Base-by-base conservation (phyloP, 192 early-diverging fungal genomes). In the Spizellomyces sp. region DNA sequence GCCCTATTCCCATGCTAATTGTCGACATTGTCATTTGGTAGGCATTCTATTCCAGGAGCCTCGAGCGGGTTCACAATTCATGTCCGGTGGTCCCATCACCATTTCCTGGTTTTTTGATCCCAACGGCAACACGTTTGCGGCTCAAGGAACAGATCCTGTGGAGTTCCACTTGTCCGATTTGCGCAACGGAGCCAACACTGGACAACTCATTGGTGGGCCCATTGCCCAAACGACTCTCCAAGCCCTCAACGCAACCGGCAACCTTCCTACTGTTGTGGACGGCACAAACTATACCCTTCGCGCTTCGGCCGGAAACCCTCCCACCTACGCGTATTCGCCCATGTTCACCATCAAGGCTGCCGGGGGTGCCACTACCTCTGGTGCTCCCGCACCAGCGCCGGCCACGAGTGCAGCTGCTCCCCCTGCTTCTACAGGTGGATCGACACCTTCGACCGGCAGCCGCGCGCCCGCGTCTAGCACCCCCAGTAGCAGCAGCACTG, bases 161-260 rank as follows among this genome's bases (percentile, higher is more conserved):
- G 50, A 54, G 50, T 19, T 54, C 50, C 50, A 54, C 14, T 19
- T 54, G 14, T 54, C 50, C 4, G 59, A 61, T 22, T 22, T 61
- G 12, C 59, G 59, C 15, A 61, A 61, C 59, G 59, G 59, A 27
- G 14, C 2, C 19, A 61, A 61, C 59, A 61, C 59, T 12, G 59
- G 59, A 19, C 12, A 14, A n/a, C 21, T 42, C 14, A 61, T 61
- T 22, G 14, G 14, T 22, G 59, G 21, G 12, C 14, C 21, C 59
- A 12, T 61, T 22, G 59, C 59, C 59, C 14, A 14, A 14, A 22
- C 21, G 12, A 14, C 41, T 22, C 21, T 61, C 59, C 12, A 19
- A 22, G 59, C 59, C 21, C 14, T 12, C 19, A 61, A 19, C 14
- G 59, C 59, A 12, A 61, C 59, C 19, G 59, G 12, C 41, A 61